Evolutionary conservation across 345 rosid species (phyloP).

Genomic region (Populus pruinosa): DNA sequence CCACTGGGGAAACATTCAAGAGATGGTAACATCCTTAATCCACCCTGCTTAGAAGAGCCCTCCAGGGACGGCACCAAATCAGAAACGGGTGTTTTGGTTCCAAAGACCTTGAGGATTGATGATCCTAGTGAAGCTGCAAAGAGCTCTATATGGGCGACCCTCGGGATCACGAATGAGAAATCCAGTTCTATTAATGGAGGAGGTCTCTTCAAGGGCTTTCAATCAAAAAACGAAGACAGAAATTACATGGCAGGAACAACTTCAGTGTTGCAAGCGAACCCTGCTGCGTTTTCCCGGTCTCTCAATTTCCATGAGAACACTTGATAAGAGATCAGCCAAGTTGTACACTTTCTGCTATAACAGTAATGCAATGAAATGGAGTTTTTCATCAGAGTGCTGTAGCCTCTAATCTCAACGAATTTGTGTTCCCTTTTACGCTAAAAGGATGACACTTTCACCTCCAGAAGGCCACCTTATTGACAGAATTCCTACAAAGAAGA

Average conservation of each 20-base stretch:
- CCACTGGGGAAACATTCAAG: conserved; percentile 27
- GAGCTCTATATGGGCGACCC: conserved; percentile 21
- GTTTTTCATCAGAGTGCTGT: background rate
- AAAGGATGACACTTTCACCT: background rate
- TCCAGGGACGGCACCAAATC: conserved; percentile 4
- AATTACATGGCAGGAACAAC: conserved; percentile 30
- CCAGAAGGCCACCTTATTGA: background rate
- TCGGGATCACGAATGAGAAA: conserved; percentile 4
- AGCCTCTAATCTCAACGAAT: conserved; percentile 2
- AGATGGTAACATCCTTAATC: conserved; percentile 4
- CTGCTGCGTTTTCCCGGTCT: conserved; percentile 69
- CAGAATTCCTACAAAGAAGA: conserved; percentile 1
- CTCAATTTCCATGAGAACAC: conserved; percentile 60
- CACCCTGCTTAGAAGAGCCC: conserved; percentile 16
- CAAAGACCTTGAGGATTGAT: conserved; percentile 20
- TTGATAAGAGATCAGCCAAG: conserved; percentile 15
- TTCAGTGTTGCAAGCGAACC: conserved; percentile 57
- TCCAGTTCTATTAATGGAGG: conserved; percentile 25
- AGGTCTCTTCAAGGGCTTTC: conserved; percentile 48
- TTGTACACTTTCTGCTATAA: background rate
- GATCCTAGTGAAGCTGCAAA: conserved; percentile 19
- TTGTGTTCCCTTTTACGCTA: background rate
- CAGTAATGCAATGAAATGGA: background rate
- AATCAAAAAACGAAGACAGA: conserved; percentile 29
- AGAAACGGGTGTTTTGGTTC: conserved; percentile 1